Conservation (phyloP, 805 yeast genomes). For the Starmerella geochares region DNA sequence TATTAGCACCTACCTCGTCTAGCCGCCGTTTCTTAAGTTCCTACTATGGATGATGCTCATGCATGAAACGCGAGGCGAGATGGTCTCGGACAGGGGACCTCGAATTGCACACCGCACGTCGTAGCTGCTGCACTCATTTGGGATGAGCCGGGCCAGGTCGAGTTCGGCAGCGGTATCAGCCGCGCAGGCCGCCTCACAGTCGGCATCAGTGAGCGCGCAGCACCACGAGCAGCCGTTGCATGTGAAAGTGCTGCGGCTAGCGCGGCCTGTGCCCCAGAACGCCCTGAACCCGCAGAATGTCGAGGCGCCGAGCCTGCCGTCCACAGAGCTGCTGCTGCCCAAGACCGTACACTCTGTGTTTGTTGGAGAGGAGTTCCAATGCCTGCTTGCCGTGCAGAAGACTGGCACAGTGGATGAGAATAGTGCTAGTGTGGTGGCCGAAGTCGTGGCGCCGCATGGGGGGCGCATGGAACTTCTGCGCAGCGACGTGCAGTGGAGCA, state of each 20-base stretch:
- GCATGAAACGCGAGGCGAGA: no score
- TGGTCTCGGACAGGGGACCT: no score
- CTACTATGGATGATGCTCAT: no score
- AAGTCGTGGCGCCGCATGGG: conserved; percentile 10
- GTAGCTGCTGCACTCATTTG: neutral
- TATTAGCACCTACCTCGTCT: no score
- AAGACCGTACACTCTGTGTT: conserved; percentile 27
- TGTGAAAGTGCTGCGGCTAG: conserved; percentile 28
- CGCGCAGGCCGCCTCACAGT: neutral
- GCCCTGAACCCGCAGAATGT: conserved; percentile 20
- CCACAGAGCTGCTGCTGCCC: conserved; percentile 25
- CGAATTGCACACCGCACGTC: conserved; percentile 3
- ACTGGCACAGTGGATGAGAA: neutral
- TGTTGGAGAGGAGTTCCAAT: conserved; percentile 30
- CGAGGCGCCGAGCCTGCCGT: conserved; percentile 19
- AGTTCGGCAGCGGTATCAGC: neutral
- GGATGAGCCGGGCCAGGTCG: conserved; percentile 6
- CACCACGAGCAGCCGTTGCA: conserved; percentile 10
- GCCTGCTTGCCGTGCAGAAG: conserved; percentile 23
- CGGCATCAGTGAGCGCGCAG: neutral
- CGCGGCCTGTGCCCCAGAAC: conserved; percentile 27
- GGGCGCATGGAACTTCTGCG: conserved; percentile 2
- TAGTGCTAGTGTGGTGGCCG: neutral
- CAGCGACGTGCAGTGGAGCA: neutral
- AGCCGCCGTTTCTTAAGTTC: no score